These are phyloP conservation scores for Jatropha curcas DNA, from an alignment of 345 rosid genomes.

Conservation along the genomic window DNA sequence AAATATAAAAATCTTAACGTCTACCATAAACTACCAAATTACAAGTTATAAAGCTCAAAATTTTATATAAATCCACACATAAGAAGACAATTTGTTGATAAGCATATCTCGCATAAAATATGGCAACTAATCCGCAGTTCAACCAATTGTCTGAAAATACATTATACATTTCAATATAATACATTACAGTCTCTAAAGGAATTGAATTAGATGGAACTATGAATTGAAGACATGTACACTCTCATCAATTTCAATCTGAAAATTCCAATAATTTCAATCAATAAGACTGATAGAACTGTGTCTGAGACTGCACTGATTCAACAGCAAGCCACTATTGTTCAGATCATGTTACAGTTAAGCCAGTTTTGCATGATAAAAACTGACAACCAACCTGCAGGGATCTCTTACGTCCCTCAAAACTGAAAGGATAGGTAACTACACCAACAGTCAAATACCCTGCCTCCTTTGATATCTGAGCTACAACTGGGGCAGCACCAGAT, in stretches of 20 bases:
- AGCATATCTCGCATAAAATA: background rate
- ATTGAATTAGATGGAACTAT: background rate
- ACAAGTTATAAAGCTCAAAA: background rate
- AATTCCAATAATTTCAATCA: background rate
- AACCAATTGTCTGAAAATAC: background rate
- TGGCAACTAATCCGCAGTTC: background rate
- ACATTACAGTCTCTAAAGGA: background rate
- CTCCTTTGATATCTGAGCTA: conserved; percentile 87
- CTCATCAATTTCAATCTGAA: background rate
- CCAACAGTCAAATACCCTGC: conserved; percentile 97
- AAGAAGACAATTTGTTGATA: background rate
- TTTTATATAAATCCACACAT: background rate
- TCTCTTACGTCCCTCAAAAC: conserved; percentile 98
- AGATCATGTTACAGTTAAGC: too few species aligned
- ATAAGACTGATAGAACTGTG: background rate
- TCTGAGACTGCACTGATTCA: background rate
- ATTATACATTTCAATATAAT: background rate
- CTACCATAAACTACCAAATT: background rate
- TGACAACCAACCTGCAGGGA: conserved; percentile 66
- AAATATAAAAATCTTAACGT: background rate
- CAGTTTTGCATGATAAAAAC: background rate
- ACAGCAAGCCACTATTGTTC: background rate
- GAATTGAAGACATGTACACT: background rate
- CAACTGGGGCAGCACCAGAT: conserved; percentile 99
- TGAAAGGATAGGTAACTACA: conserved; percentile 96